Base-by-base conservation (phyloP, 768 basidiomycete species). In the Termitomyces sp. region DNA sequence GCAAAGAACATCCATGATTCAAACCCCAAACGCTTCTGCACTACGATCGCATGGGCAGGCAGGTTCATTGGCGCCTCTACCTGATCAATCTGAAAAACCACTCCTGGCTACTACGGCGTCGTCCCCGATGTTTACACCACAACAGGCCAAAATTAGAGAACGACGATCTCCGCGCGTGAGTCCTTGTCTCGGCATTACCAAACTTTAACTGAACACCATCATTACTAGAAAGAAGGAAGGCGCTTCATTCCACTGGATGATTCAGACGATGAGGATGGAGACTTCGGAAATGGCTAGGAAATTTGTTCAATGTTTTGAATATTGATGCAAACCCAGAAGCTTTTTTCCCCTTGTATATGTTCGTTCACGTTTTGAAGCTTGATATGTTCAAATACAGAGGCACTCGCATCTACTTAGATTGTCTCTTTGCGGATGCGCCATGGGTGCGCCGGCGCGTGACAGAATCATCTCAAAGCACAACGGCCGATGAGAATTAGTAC, bases 181-280 rank as follows among this genome's bases (percentile, higher is more conserved):
- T 66, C n/a, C 22, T 54, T 28, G 24, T 55, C 28, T 38, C 48
- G 16, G 42, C n/a, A 24, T 45, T 38, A 55, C 24, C 39, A 40
- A 12, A 5, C 24, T 4, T 28, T n/a, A 33, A 18, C 24, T 22
- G 9, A 56, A 7, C 33, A 42, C 8, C 35, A 38, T 39, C 18
- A 44, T n/a, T 45, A 55, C 7, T 57, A 80, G 78, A 76, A 73
- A 63, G 76, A 78, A 66, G 79, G 80, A 63, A 74, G 79, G 58
- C 73, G 81, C 13, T 83, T 81, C 58, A 82, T 83, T 35, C 79
- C 81, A 9, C 62, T 83, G 44, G 72, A 78, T 50, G 79, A 81
- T 62, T 78, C 78, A 4, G 81, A 83, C 46, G 71, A 73, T 16
- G 45, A 40, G 33, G 33, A 57, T 11, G 8, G 2, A 7, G 35